Conservation (phyloP, 2,329 filamentous ascomycete genomes). For the Claviceps digitariae region DNA sequence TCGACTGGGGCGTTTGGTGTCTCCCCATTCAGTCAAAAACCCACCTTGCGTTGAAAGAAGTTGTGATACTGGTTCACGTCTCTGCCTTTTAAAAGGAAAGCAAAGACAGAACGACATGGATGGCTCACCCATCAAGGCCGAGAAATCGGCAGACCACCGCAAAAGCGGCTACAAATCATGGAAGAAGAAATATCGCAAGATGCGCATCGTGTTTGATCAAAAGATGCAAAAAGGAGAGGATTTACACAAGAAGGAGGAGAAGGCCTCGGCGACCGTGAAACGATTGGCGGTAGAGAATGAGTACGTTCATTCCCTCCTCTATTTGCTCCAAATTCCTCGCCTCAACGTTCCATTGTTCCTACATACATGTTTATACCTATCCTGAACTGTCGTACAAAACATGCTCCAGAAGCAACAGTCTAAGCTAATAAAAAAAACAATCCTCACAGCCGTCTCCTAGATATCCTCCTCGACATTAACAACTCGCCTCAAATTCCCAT, state of each 20-base stretch:
- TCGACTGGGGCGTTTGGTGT: background rate
- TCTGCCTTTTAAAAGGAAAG: background rate
- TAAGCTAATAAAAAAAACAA: background rate
- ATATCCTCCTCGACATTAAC: constrained; percentile 83
- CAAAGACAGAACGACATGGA: constrained; percentile 13
- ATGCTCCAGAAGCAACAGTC: background rate
- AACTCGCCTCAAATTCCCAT: constrained; percentile 64
- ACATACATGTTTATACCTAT: no score
- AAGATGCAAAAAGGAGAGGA: constrained; percentile 71
- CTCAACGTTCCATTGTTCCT: background rate
- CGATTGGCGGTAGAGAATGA: constrained; percentile 85
- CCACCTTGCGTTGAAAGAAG: background rate
- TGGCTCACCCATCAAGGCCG: constrained; percentile 26
- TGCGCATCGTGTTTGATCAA: constrained; percentile 65
- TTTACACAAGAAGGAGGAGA: constrained; percentile 68
- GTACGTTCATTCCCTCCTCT: constrained; percentile 35
- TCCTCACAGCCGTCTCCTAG: constrained; percentile 60
- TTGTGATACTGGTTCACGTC: background rate
- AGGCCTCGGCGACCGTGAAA: constrained; percentile 67
- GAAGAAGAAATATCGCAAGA: constrained; percentile 94
- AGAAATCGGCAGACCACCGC: constrained; percentile 29
- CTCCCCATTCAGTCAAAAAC: background rate
- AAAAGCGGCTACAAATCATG: constrained; percentile 50
- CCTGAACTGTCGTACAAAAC: background rate
- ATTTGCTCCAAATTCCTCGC: background rate